phyloP scores from a whole-genome alignment of 1,284 basidiomycete genomes.

The Ustilago nuda region DNA sequence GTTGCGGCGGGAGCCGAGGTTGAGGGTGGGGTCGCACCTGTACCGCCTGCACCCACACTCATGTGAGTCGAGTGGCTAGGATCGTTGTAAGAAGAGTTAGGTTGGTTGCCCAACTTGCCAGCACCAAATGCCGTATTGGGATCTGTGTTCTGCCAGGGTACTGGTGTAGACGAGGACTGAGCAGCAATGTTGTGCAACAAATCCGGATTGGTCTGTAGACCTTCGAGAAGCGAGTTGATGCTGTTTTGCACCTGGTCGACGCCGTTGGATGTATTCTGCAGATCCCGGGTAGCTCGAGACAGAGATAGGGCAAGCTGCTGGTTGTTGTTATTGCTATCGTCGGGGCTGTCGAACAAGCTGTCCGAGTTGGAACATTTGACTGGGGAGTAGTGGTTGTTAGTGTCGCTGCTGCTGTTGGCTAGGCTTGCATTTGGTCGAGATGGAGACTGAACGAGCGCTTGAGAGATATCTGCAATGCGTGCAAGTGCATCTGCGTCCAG shows the following conservation, averaged over 20 bases:
- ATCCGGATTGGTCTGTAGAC: conserved; percentile 74
- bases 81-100: background rate
- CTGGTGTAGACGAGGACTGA: background rate
- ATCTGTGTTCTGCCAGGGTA: conserved; percentile 3
- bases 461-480: conserved; percentile 44
- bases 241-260: conserved; percentile 79
- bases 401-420: conserved; percentile 11
- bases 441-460: conserved; percentile 47
- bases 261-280: conserved; percentile 78
- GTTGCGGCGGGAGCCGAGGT: background rate
- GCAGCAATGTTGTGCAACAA: conserved; percentile 18
- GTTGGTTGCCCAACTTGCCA: background rate
- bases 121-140: conserved; percentile 6
- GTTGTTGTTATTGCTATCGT: conserved; percentile 28
- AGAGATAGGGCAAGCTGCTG: conserved; percentile 46
- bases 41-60: background rate
- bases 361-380: conserved; percentile 10
- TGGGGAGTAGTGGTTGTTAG: conserved; percentile 16
- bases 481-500: conserved; percentile 46
- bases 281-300: conserved; percentile 61
- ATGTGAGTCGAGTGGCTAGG: conserved; percentile 2
- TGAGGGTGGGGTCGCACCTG: conserved; percentile 27
- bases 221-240: conserved; percentile 80
- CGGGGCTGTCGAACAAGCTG: conserved; percentile 16
- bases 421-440: conserved; percentile 22